A percentile compares a stretch with the other conserved stretches of the same genome.
These are phyloP conservation scores for Exserohilum turcica DNA, from an alignment of 2,329 filamentous ascomycete species.

Conservation along the genomic window DNA sequence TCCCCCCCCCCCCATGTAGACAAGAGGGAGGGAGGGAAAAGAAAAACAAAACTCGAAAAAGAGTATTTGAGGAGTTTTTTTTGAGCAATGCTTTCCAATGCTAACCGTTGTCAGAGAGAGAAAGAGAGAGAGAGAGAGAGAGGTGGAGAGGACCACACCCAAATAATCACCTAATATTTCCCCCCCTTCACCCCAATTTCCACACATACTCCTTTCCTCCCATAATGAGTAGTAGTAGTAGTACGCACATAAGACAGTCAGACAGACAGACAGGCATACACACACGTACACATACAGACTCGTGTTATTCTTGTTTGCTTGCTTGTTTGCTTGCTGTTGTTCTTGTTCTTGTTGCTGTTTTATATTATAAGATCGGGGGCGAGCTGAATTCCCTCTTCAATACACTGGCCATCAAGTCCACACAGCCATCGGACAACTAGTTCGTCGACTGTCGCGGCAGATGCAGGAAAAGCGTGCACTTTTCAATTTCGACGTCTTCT, in stretches of 20 bases:
- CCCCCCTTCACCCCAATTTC: no score
- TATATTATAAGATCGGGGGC: background rate
- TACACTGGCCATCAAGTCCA: background rate
- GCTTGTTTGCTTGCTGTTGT: no score
- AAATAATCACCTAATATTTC: no score
- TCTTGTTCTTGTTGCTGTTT: background rate
- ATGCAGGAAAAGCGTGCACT: conserved; percentile 76
- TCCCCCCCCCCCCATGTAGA: background rate
- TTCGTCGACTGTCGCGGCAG: conserved; percentile 55
- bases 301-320: no score
- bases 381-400: background rate
- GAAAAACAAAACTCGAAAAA: no score
- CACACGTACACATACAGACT: background rate
- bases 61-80: no score
- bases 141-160: no score
- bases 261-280: background rate
- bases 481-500: conserved; percentile 72
- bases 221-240: no score
- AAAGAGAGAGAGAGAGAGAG: no score
- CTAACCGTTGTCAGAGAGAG: no score
- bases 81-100: no score
- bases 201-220: no score
- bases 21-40: background rate
- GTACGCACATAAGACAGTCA: background rate
- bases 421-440: conserved; percentile 12